Evolutionary conservation across 2,329 filamentous ascomycete genomes (phyloP), one percentile per base, ranked within the genome.

Genomic region (Arthroderma sp.): DNA sequence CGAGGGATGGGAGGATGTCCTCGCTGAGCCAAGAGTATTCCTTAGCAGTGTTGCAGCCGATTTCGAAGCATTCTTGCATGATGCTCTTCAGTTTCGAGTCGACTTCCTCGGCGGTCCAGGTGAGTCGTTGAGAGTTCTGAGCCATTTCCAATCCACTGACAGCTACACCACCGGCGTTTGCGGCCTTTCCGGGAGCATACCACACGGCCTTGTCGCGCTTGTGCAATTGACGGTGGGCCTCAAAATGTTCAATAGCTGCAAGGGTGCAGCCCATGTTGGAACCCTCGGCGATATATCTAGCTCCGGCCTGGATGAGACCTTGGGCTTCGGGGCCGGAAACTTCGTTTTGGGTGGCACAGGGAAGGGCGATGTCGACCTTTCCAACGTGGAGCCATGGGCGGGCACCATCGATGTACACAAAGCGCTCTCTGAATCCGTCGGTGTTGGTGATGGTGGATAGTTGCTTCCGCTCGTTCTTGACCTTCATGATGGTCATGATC

Each of bases 211-310:
- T 67, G 52, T 77, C 78, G 72, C 85, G 79, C 63, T 77, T 77
- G 43, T 50, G 38, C 40, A 57, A 53, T 62, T 72, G 64, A 57
- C 73, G 78, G 55, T 88, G 77, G 58, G 80, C 72, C 11, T 74
- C 76, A 64, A 96, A 96, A 53, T 86, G 72, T 59, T 94, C 84
- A 59, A 98, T 95, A 55, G 89, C 89, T 53, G 84, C 87, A 69
- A 91, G 86, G 31, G 88, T 95, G 75, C 87, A 95, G 52, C 91
- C 91, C 91, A 98, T 96, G 79, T 96, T 96, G 69, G 83, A 91
- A 46, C 91, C 91, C 72, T 98, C 91, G 47, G 91, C 91, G 54
- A 96, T 81, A 72, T 86, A 93, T 63, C 81, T 78, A 61, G 75
- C 77, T 54, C 89, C 89, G 48, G 75, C 76, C 41, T 74, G 74